Evolutionary conservation across 345 rosid species (phyloP), one percentile per base, ranked within the genome.

Genomic region (Eutrema japonicum): DNA sequence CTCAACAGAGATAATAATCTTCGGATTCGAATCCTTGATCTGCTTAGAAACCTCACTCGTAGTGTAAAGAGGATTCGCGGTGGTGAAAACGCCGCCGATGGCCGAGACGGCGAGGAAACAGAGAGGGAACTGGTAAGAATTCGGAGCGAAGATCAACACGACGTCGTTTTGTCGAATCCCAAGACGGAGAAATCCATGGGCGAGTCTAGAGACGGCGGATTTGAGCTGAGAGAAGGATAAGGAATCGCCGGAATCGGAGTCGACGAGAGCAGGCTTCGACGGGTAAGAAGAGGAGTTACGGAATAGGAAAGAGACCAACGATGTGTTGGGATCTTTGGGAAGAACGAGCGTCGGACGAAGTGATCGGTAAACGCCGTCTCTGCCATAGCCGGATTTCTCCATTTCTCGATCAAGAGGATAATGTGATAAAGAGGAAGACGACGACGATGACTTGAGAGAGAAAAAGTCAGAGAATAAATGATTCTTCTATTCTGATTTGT

Each of bases 381-480:
- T 83, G 49, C 97, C 95, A 18, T 84, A 94, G 48, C 97, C 93
- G 69, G 96, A 92, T 81, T 71, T 91, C 82, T 89, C 96, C 97
- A 92, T 89, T 1, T 38, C 4, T 35, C 50, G 80, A 54, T 29
- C 2, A 14, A 26, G 54, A 59, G 29, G 70, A 53, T 62, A 40
- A 53, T 14, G 47, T 10, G 55, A 63, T 1, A 55, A 47, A 57
- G 58, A 70, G 3, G 65, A 68, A 2, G 32, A 63, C 45, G 35
- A 40, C 18, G 46, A 45, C 5, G 35, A 32, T 32, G 35, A 32
- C 35, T 4, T n/a, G n/a, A 0, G 35, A 32, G 35, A 32, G 35
- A 32, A 5, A 32, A 32, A 32, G 35, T 32, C 35, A 32, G 5
- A 5, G 35, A 32, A 32, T 32, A 32, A 32, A 32, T 14, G n/a